phyloP scores from a whole-genome alignment of 345 rosid genomes.

The Citrus sp. region DNA sequence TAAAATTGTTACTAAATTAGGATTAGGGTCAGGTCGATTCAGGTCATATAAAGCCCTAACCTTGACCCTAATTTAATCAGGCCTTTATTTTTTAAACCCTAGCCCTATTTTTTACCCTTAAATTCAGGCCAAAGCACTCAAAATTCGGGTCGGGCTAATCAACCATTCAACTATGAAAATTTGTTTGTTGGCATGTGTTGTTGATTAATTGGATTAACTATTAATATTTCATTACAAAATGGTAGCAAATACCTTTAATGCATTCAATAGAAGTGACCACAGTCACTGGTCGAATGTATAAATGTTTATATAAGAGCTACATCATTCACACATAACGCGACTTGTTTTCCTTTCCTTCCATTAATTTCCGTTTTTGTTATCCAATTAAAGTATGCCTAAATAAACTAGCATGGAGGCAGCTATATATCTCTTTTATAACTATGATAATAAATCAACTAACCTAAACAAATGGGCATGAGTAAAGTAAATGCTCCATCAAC shows the following conservation, averaged over 20 bases:
- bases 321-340: not conserved
- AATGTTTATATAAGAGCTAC: not conserved
- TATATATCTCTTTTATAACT: not conserved
- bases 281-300: constrained; percentile 8
- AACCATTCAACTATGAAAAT: no score
- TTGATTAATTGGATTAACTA: not conserved
- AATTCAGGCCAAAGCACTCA: no score
- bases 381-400: not conserved
- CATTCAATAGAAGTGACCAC: constrained; percentile 17
- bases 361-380: not conserved
- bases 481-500: constrained; percentile 59
- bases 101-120: no score
- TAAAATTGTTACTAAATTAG: no score
- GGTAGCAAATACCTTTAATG: constrained; percentile 16
- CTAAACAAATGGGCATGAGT: constrained; percentile 31
- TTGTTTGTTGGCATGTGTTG: not conserved
- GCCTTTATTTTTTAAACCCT: rapidly evolving
- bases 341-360: not conserved
- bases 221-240: not conserved
- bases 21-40: no score
- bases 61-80: no score
- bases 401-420: not conserved
- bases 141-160: no score
- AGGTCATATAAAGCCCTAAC: no score
- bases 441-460: constrained; percentile 7